Conservation (phyloP, 352 stramenopile genomes). For the Phytophthora megakarya region DNA sequence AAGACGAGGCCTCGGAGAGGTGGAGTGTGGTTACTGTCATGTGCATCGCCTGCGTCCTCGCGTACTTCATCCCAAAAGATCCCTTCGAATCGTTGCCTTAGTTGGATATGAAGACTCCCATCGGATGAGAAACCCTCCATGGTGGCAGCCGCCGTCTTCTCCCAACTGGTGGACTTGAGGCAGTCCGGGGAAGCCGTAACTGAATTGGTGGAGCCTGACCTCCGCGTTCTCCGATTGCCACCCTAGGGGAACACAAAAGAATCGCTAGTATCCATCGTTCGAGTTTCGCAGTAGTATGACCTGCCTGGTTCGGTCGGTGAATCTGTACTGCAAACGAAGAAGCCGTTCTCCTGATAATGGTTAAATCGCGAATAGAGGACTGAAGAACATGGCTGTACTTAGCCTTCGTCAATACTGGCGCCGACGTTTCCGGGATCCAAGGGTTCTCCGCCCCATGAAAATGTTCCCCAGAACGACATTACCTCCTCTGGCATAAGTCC, state of each 20-base stretch:
- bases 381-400: background rate
- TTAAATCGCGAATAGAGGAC: too few relatives aligned
- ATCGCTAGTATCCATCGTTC: background rate
- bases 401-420: background rate
- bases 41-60: too few relatives aligned
- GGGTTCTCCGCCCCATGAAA: background rate
- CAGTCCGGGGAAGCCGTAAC: too few relatives aligned
- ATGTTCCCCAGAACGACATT: background rate
- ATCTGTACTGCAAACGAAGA: too few relatives aligned
- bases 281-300: background rate
- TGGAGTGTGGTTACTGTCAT: too few relatives aligned
- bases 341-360: too few relatives aligned
- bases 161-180: too few relatives aligned
- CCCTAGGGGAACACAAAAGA: background rate
- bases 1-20: too few relatives aligned
- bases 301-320: too few relatives aligned
- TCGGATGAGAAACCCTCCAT: too few relatives aligned
- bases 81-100: background rate
- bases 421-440: background rate
- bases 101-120: background rate
- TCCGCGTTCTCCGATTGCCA: background rate
- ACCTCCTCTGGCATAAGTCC: too few relatives aligned
- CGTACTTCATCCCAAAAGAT: background rate
- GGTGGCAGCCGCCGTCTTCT: too few relatives aligned
- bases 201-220: background rate